Percentiles rank a stretch among this genome's conserved stretches.
These are phyloP conservation scores for Russula compacta DNA, from an alignment of 768 basidiomycete species.

Conservation along the genomic window DNA sequence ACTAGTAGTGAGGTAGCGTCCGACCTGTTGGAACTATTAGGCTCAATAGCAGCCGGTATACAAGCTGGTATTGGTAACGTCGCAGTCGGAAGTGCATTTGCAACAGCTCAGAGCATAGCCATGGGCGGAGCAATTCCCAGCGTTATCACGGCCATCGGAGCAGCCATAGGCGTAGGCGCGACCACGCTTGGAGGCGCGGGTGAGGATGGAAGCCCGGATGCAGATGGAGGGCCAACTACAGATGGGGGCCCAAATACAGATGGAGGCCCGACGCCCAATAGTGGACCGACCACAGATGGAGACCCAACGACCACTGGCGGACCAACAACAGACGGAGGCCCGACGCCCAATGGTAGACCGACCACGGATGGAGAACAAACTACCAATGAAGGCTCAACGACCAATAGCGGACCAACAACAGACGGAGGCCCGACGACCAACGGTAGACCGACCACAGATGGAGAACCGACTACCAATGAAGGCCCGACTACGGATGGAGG, in stretches of 20 bases:
- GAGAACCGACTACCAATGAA: neutral
- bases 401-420: neutral
- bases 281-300: neutral
- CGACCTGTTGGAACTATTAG: neutral
- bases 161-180: neutral
- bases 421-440: neutral
- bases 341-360: too few species aligned
- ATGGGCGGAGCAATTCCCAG: slow-evolving; percentile 6
- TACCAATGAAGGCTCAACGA: too few species aligned
- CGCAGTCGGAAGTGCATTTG: slow-evolving; percentile 10
- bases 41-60: neutral
- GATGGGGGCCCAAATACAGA: neutral
- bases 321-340: neutral
- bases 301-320: neutral
- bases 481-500: neutral
- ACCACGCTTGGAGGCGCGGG: too few species aligned
- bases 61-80: slow-evolving; percentile 13
- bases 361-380: neutral
- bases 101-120: neutral
- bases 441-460: too few species aligned
- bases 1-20: too few species aligned
- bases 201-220: neutral
- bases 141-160: neutral
- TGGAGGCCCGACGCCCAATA: neutral
- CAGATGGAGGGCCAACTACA: neutral